phyloP scores from a whole-genome alignment of 2,329 filamentous ascomycete genomes.

The Cytospora piceae region DNA sequence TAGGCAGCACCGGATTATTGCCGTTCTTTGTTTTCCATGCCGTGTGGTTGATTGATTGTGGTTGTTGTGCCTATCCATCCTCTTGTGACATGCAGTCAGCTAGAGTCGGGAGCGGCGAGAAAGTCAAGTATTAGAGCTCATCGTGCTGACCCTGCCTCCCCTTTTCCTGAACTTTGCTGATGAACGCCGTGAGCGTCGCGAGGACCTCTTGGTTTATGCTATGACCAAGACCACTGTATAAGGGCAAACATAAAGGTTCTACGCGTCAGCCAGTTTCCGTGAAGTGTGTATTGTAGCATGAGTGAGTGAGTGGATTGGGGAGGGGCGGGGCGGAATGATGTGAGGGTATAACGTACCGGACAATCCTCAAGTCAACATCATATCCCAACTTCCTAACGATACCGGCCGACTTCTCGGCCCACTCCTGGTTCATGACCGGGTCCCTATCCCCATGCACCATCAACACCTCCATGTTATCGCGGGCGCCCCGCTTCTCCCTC shows the following conservation, averaged over 20 bases:
- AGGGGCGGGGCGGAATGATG: not conserved
- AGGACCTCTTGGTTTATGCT: slow-evolving; percentile 25
- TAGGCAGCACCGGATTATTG: not conserved
- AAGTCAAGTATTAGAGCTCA: not conserved
- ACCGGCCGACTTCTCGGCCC: slow-evolving; percentile 13
- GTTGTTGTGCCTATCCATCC: not conserved
- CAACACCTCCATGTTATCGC: slow-evolving; percentile 1
- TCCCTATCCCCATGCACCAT: slow-evolving; percentile 18
- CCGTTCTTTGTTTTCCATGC: not conserved
- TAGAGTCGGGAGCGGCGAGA: too few species aligned
- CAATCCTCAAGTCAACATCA: slow-evolving; percentile 11
- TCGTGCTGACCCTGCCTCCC: slow-evolving; percentile 6
- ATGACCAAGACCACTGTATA: slow-evolving; percentile 11
- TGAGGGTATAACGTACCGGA: slow-evolving; percentile 8
- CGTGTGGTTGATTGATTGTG: not conserved
- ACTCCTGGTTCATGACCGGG: slow-evolving; percentile 15
- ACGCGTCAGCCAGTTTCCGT: not conserved
- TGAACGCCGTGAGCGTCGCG: not conserved
- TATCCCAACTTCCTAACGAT: slow-evolving; percentile 16
- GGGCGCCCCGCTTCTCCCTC: not conserved
- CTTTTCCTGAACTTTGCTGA: slow-evolving; percentile 8
- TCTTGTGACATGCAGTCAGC: too few species aligned
- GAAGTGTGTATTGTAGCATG: not conserved
- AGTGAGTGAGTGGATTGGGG: not conserved
- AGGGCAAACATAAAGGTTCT: not conserved